A percentile compares a stretch with the other conserved stretches of the same genome.
Conservation (phyloP, 2,329 filamentous ascomycete species). For the Neurospora crassa region DNA sequence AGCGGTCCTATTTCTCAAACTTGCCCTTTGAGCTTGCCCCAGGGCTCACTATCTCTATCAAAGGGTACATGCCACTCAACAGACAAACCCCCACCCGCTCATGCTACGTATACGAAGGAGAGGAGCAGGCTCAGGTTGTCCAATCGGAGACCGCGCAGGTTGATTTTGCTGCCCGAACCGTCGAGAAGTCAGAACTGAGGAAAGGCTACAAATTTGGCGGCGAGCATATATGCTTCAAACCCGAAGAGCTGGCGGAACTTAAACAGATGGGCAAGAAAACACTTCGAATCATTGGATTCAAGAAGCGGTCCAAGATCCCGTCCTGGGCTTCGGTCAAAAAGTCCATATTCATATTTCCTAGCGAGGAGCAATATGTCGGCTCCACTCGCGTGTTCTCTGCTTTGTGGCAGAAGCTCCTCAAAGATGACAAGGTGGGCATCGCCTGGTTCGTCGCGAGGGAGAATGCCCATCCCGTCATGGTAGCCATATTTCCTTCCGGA, state of each 20-base stretch:
- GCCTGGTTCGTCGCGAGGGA: slow-evolving; percentile 82
- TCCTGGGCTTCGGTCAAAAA: slow-evolving; percentile 81
- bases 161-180: slow-evolving; percentile 66
- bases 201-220: slow-evolving; percentile 96
- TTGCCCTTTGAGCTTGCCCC: slow-evolving; percentile 84
- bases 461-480: slow-evolving; percentile 71
- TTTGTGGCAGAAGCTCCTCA: slow-evolving; percentile 76
- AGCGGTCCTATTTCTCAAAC: slow-evolving; percentile 76
- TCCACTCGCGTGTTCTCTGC: slow-evolving; percentile 90
- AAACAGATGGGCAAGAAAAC: slow-evolving; percentile 72
- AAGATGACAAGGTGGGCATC: slow-evolving; percentile 70
- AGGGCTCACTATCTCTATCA: slow-evolving; percentile 76
- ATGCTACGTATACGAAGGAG: slow-evolving; percentile 80
- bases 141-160: slow-evolving; percentile 63
- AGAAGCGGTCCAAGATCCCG: slow-evolving; percentile 63
- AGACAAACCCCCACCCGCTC: slow-evolving; percentile 71
- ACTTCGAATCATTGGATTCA: slow-evolving; percentile 90
- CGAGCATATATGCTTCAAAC: slow-evolving; percentile 75
- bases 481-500: slow-evolving; percentile 70
- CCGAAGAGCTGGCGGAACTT: slow-evolving; percentile 71
- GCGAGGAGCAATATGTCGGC: slow-evolving; percentile 79
- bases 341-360: slow-evolving; percentile 88
- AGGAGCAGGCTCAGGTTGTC: slow-evolving; percentile 76
- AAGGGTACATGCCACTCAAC: slow-evolving; percentile 85
- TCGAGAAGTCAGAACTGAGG: slow-evolving; percentile 73